These are phyloP conservation scores for Suillus weaverae DNA, from an alignment of 768 basidiomycete genomes.

Conservation along the genomic window DNA sequence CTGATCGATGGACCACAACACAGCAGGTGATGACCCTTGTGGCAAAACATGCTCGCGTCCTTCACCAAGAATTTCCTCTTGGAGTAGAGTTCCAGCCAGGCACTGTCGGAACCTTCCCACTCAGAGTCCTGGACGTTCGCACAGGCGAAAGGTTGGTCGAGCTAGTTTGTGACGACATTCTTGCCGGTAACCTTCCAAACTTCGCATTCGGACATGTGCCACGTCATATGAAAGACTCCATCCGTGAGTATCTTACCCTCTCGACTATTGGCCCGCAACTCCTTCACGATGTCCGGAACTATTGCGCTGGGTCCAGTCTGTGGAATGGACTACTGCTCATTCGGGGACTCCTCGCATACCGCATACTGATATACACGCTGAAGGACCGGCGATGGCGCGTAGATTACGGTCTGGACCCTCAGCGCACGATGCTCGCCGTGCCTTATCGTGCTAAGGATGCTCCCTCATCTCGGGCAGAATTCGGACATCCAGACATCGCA, in stretches of 20 bases:
- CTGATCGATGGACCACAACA: constrained; percentile 42
- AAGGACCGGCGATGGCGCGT: constrained; percentile 48
- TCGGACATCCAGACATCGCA: constrained; percentile 52
- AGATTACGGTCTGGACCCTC: constrained; percentile 47
- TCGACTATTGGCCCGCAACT: constrained; percentile 5
- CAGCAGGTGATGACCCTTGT: constrained; percentile 38
- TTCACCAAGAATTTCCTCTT: constrained; percentile 2
- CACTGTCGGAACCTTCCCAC: constrained; percentile 1
- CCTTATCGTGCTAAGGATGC: constrained; percentile 56
- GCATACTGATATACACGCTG: constrained; percentile 41
- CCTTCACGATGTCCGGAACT: constrained; percentile 14
- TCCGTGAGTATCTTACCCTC: constrained; percentile 25
- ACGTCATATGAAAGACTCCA: constrained; percentile 15
- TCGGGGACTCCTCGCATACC: constrained; percentile 44
- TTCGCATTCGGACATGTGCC: constrained; percentile 21
- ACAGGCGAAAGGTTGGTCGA: constrained; percentile 4
- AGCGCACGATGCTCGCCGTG: constrained; percentile 47
- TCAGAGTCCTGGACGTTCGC: constrained; percentile 6
- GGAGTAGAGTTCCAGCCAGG: constrained; percentile 10
- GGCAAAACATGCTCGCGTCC: not conserved
- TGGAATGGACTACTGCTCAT: constrained; percentile 44
- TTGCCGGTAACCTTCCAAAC: constrained; percentile 18
- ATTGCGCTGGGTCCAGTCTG: constrained; percentile 14
- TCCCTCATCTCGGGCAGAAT: constrained; percentile 46
- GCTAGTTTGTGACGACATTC: constrained; percentile 14